Evolutionary conservation across 2,329 filamentous ascomycete species (phyloP), one percentile per base, ranked within the genome.

Genomic region (Hypocreales sp.): DNA sequence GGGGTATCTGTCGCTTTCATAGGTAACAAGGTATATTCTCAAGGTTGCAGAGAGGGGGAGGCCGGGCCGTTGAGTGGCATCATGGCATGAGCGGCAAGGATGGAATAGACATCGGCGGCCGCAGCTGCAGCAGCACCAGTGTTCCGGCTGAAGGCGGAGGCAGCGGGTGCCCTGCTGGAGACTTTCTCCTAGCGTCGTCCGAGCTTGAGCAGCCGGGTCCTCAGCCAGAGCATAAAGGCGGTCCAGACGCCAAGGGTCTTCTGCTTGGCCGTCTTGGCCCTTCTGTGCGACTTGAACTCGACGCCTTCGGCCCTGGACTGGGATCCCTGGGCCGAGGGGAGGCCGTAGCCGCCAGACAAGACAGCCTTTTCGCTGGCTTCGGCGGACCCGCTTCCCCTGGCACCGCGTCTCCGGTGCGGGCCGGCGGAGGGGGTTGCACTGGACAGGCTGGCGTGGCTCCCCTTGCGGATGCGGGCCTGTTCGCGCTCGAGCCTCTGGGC

Each of bases 181-280:
- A n/a, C n/a, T n/a, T 38, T 39, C 25, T 39, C 34, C 49, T 55
- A 56, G 37, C 50, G 50, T 39, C 50, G 46, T 27, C 53, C 52
- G 31, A 57, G 38, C 45, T 54, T 56, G 32, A 58, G 44, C 31
- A 58, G 40, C 29, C 53, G 47, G n/a, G 71, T 76, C 33, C 70
- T 57, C 15, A 77, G 45, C 72, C 72, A 77, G 30, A 77, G 55
- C 27, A 76, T 56, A 38, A 77, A 74, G 14, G 60, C 61, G 7
- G 65, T 72, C 70, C 71, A 77, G 21, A 68, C 61, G 34, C 64
- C 58, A 34, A 67, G 66, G 2, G 70, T 76, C 51, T 65, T 70
- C 38, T 58, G 61, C 53, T 74, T 76, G 31, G 66, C 58, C 7
- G 56, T 55, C 39, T 51, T 59, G 31, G 50, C 51, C 31, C 64